Evolutionary conservation across 1,284 basidiomycete species (phyloP).

Genomic region (Anthracocystis setariae): DNA sequence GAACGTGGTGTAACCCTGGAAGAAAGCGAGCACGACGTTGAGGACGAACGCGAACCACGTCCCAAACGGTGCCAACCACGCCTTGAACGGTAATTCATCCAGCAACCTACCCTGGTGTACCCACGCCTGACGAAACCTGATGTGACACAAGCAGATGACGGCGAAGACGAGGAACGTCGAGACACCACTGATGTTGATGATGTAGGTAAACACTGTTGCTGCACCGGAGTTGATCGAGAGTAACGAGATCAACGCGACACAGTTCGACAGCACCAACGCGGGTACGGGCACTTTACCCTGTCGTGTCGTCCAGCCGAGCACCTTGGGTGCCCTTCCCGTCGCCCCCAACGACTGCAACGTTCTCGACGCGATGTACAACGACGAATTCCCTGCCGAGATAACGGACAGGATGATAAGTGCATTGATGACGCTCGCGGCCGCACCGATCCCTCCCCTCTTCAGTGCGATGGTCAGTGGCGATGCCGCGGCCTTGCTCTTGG

Average conservation of each 20-base stretch:
- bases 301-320: conserved; percentile 37
- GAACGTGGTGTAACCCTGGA: conserved; percentile 51
- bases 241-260: conserved; percentile 43
- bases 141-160: conserved; percentile 47
- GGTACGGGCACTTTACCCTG: conserved; percentile 46
- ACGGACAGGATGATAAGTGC: conserved; percentile 53
- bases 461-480: conserved; percentile 57
- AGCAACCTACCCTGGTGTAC: conserved; percentile 31
- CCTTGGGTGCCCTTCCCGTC: conserved; percentile 43
- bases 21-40: conserved; percentile 50
- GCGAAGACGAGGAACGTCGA: conserved; percentile 49
- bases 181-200: conserved; percentile 49
- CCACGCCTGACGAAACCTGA: conserved; percentile 55
- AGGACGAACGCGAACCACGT: conserved; percentile 33
- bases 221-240: conserved; percentile 44
- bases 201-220: conserved; percentile 40
- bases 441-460: conserved; percentile 40
- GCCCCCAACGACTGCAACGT: conserved; percentile 48
- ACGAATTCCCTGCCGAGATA: conserved; percentile 52
- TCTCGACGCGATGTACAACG: conserved; percentile 55
- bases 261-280: conserved; percentile 41
- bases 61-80: conserved; percentile 39
- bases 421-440: conserved; percentile 50
- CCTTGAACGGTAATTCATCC: conserved; percentile 42
- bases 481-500: conserved; percentile 27